A percentile compares a stretch with the other conserved stretches of the same genome.
Conservation (phyloP, 2,329 filamentous ascomycete species). For the Neurospora sp. region DNA sequence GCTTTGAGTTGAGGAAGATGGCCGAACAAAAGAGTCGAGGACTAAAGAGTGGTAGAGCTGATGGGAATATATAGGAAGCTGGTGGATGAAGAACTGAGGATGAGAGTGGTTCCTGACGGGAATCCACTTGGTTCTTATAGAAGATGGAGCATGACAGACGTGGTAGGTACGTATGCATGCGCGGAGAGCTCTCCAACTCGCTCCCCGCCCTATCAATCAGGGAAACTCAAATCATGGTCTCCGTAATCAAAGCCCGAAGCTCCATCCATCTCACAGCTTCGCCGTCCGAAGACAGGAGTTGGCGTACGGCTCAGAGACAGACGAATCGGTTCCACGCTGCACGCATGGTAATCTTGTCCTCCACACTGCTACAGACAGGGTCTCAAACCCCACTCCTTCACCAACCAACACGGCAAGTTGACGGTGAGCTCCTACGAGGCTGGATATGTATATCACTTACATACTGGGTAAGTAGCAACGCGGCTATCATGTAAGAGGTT, state of each 20-base stretch:
- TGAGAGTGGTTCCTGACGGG: background rate
- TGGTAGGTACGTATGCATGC: background rate
- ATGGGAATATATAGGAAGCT: background rate
- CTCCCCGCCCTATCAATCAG: background rate
- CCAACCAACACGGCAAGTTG: background rate
- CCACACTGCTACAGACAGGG: background rate
- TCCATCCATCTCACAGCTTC: background rate
- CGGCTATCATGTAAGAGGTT: background rate
- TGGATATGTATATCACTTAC: background rate
- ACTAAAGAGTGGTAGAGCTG: background rate
- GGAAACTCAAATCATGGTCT: background rate
- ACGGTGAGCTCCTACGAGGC: background rate
- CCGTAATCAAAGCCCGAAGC: background rate
- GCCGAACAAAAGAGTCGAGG: slow-evolving; percentile 3
- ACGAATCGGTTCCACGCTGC: background rate
- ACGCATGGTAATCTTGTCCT: background rate
- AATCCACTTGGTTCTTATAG: background rate
- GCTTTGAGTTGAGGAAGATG: slow-evolving; percentile 10
- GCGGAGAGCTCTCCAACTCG: background rate
- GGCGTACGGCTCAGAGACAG: background rate
- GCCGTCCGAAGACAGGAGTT: background rate
- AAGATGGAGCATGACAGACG: background rate
- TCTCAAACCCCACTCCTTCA: background rate
- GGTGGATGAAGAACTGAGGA: background rate
- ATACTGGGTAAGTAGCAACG: background rate